A percentile compares a stretch with the other conserved stretches of the same genome.
phyloP scores from a whole-genome alignment of 1,139 yeast species.

The Komagataea norvegica region DNA sequence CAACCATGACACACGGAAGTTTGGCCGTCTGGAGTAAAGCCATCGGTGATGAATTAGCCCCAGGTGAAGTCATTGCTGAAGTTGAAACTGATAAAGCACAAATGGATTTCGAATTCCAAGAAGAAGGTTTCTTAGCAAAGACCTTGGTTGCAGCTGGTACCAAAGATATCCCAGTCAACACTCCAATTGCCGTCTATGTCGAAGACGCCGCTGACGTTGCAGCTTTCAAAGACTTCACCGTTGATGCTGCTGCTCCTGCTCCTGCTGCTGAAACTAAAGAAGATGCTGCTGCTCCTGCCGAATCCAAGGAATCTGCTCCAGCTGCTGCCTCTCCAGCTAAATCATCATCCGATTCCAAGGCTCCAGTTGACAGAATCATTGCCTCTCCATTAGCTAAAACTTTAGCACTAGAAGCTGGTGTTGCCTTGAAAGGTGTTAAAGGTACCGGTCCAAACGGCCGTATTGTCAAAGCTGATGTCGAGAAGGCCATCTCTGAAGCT shows the following conservation, averaged over 20 bases:
- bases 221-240: conserved; percentile 84
- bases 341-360: conserved; percentile 16
- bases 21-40: conserved; percentile 84
- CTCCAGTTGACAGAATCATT: conserved; percentile 60
- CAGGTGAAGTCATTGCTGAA: conserved; percentile 95
- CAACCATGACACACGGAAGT: conserved; percentile 96
- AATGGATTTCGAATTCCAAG: conserved; percentile 99
- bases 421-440: conserved; percentile 75
- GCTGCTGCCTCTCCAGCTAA: conserved; percentile 27
- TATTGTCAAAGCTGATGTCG: conserved; percentile 86
- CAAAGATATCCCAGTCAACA: conserved; percentile 86
- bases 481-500: conserved; percentile 47
- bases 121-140: conserved; percentile 93
- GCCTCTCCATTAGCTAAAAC: conserved; percentile 96
- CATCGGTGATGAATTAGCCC: conserved; percentile 79
- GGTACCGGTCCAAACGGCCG: conserved; percentile 97
- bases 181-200: conserved; percentile 95
- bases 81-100: conserved; percentile 98
- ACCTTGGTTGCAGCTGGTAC: conserved; percentile 82
- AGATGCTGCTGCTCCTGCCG: conserved; percentile 31
- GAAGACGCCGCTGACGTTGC: conserved; percentile 80
- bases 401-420: conserved; percentile 89
- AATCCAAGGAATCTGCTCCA: conserved; percentile 36
- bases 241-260: conserved; percentile 49
- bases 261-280: conserved; percentile 27